These are phyloP conservation scores for Cryphonectria parasitica DNA, from an alignment of 2,329 filamentous ascomycete species.

Conservation along the genomic window DNA sequence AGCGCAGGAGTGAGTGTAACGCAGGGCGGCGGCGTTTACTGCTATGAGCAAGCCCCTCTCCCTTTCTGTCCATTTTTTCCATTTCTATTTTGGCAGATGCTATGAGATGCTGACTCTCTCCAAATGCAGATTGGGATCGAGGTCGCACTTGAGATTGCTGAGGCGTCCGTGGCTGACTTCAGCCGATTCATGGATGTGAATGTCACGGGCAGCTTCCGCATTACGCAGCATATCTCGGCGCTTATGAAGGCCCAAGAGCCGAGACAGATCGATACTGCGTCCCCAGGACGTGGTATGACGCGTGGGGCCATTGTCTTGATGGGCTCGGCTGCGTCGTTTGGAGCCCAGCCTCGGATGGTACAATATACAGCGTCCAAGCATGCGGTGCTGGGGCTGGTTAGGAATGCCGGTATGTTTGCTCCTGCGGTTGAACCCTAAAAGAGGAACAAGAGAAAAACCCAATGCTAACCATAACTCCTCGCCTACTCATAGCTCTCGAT, in stretches of 20 bases:
- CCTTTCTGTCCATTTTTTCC: no score
- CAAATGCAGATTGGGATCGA: no score
- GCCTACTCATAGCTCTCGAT: no score
- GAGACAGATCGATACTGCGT: not conserved
- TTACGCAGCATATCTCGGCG: not conserved
- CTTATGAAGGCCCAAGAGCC: not conserved
- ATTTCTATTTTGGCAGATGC: no score
- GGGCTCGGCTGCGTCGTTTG: not conserved
- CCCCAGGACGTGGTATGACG: not conserved
- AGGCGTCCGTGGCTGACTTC: not conserved
- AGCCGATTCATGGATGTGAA: not conserved
- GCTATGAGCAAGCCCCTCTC: no score
- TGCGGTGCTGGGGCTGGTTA: slow-evolving; percentile 42
- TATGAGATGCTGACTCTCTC: no score
- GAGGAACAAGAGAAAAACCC: no score
- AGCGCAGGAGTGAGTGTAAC: slow-evolving; percentile 40
- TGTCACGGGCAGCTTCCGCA: not conserved
- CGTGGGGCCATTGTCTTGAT: not conserved
- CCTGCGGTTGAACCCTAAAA: no score
- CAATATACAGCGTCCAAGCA: slow-evolving; percentile 40
- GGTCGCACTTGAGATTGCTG: not conserved
- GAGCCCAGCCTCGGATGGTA: not conserved
- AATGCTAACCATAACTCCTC: no score
- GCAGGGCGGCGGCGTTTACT: no score
- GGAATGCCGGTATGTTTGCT: slow-evolving; percentile 38